phyloP scores from a whole-genome alignment of 2,329 filamentous ascomycete species.

The Paradendryphiella salina region DNA sequence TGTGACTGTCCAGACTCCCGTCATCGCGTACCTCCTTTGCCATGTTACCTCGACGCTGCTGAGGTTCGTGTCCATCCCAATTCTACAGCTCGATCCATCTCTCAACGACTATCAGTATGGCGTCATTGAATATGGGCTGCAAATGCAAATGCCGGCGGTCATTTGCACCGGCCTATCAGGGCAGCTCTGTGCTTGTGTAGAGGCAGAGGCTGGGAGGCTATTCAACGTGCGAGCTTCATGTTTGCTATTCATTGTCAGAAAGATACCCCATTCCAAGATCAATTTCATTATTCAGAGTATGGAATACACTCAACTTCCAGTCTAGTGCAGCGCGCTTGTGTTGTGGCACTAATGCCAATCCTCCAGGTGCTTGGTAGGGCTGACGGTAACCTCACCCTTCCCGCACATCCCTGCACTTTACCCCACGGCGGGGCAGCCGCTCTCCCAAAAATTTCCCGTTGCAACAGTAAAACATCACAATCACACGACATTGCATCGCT shows the following conservation, averaged over 20 bases:
- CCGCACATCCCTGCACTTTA: conserved; percentile 18
- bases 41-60: conserved; percentile 5
- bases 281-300: neutral
- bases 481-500: conserved; percentile 2
- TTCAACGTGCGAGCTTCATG: neutral
- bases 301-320: no score
- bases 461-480: conserved; percentile 1
- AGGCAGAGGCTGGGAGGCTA: neutral
- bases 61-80: conserved; percentile 4
- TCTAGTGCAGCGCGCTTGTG: neutral
- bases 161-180: neutral
- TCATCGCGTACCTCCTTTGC: conserved; percentile 6
- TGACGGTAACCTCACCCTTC: conserved; percentile 21
- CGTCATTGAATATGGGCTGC: conserved; percentile 6
- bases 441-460: conserved; percentile 24
- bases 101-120: conserved; percentile 11
- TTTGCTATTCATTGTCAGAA: neutral
- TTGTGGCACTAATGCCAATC: neutral
- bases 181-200: conserved; percentile 3
- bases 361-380: conserved; percentile 10
- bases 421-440: conserved; percentile 26
- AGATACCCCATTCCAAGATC: conserved; percentile 1
- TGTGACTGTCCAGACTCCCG: neutral
- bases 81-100: conserved; percentile 3
- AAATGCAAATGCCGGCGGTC: conserved; percentile 1